These are phyloP conservation scores for Aspergillus avenaceus DNA, from an alignment of 495 filamentous ascomycete species.

Conservation along the genomic window DNA sequence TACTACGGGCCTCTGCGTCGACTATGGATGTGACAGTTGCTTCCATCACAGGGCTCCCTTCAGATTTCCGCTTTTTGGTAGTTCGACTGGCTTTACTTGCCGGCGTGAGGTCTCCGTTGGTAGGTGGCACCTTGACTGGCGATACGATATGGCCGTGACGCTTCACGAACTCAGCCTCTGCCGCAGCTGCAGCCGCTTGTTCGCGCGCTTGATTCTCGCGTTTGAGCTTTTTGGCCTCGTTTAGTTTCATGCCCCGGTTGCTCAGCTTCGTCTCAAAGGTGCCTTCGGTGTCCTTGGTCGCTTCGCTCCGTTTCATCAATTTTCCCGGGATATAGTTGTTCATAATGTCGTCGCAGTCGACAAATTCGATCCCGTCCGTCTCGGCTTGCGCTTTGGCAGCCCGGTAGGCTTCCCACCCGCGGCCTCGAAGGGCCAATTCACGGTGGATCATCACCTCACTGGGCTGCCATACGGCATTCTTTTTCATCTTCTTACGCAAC, in stretches of 20 bases:
- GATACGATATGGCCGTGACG: slow-evolving; percentile 34
- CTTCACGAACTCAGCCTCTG: slow-evolving; percentile 57
- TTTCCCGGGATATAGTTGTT: slow-evolving; percentile 40
- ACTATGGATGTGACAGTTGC: background rate
- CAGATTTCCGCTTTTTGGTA: slow-evolving; percentile 29
- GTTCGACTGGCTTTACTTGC: slow-evolving; percentile 16
- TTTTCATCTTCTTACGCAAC: slow-evolving; percentile 96
- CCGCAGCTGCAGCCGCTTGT: slow-evolving; percentile 49
- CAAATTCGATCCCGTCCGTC: slow-evolving; percentile 60
- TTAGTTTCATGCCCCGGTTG: slow-evolving; percentile 87
- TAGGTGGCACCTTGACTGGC: slow-evolving; percentile 7
- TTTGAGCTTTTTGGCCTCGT: slow-evolving; percentile 90
- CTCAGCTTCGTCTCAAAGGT: slow-evolving; percentile 49
- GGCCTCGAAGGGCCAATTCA: slow-evolving; percentile 71
- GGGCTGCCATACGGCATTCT: slow-evolving; percentile 93
- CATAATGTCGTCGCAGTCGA: slow-evolving; percentile 50
- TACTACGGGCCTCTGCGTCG: slow-evolving; percentile 13
- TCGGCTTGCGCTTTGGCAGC: slow-evolving; percentile 65
- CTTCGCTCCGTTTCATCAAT: slow-evolving; percentile 45
- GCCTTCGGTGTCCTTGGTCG: slow-evolving; percentile 37
- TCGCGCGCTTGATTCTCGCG: slow-evolving; percentile 66
- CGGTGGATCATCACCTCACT: slow-evolving; percentile 95
- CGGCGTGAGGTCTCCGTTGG: slow-evolving; percentile 13
- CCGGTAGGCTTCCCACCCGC: slow-evolving; percentile 73
- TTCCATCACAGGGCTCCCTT: slow-evolving; percentile 11